Conservation (phyloP, 1,139 yeast species). For the Geotrichum restrictum region DNA sequence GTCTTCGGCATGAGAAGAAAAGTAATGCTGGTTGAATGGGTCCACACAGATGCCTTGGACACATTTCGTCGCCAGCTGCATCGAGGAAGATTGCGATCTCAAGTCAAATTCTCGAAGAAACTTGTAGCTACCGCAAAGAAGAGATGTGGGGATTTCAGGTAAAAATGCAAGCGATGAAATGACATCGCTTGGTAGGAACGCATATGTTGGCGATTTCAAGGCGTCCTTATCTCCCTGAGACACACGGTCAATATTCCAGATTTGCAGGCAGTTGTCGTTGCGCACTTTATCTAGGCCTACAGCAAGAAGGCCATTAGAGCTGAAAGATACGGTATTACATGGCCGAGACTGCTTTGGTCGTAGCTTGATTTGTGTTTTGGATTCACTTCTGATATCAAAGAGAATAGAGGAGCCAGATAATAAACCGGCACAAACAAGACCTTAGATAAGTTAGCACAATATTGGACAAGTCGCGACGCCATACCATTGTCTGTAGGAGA, state of each 20-base stretch:
- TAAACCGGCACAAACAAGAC: conserved; percentile 66
- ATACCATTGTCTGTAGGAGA: conserved; percentile 53
- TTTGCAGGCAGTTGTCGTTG: conserved; percentile 70
- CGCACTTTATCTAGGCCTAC: conserved; percentile 78
- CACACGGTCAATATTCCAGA: conserved; percentile 70
- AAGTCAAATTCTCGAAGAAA: conserved; percentile 74
- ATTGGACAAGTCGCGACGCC: not conserved
- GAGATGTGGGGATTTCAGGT: conserved; percentile 52
- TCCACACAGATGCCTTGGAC: conserved; percentile 67
- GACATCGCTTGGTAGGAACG: conserved; percentile 71
- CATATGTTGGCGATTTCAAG: conserved; percentile 46
- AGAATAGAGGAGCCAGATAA: conserved; percentile 63
- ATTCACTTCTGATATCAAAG: conserved; percentile 51
- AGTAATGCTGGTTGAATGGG: conserved; percentile 59
- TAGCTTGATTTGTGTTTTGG: conserved; percentile 46
- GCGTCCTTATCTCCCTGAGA: conserved; percentile 14
- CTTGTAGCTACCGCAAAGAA: conserved; percentile 76
- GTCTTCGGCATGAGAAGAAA: conserved; percentile 75
- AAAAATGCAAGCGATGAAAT: conserved; percentile 65
- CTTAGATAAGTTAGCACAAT: conserved; percentile 19
- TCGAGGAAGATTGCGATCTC: conserved; percentile 62
- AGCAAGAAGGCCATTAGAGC: conserved; percentile 60
- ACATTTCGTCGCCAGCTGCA: conserved; percentile 72
- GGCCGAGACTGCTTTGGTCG: conserved; percentile 68
- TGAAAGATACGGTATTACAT: conserved; percentile 72